These are phyloP conservation scores for Aureobasidium namibiae DNA, from an alignment of 2,329 filamentous ascomycete species.

Conservation along the genomic window DNA sequence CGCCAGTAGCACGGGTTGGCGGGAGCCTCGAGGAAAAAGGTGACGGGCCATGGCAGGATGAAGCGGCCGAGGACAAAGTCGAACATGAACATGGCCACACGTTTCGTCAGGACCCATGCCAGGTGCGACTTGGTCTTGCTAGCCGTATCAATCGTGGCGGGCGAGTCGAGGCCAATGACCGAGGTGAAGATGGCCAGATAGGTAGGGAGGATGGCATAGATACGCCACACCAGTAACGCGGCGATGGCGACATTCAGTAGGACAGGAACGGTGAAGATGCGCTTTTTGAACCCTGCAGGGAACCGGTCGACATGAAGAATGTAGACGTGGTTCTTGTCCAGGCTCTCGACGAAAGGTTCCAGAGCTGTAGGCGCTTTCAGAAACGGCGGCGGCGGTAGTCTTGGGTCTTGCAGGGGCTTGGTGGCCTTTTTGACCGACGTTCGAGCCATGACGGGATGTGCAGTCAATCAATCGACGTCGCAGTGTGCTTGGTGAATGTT, in stretches of 20 bases:
- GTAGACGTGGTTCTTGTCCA: conserved; percentile 67
- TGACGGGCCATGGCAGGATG: conserved; percentile 39
- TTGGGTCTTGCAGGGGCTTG: conserved; percentile 10
- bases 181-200: conserved; percentile 63
- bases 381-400: conserved; percentile 49
- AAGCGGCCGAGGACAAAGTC: conserved; percentile 55
- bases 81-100: conserved; percentile 59
- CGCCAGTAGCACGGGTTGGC: conserved; percentile 65
- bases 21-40: conserved; percentile 53
- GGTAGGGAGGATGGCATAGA: conserved; percentile 60
- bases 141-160: conserved; percentile 55
- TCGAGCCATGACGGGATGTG: conserved; percentile 10
- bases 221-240: conserved; percentile 57
- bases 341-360: conserved; percentile 55
- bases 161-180: conserved; percentile 57
- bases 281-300: conserved; percentile 63
- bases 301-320: conserved; percentile 74
- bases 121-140: conserved; percentile 51
- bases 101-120: conserved; percentile 47
- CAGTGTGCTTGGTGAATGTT: background rate
- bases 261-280: conserved; percentile 73
- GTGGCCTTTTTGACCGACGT: background rate
- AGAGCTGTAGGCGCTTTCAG: conserved; percentile 55
- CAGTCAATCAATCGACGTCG: background rate
- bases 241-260: conserved; percentile 64